Conservation (phyloP, 2,329 filamentous ascomycete species). For the Xylaria sp. region DNA sequence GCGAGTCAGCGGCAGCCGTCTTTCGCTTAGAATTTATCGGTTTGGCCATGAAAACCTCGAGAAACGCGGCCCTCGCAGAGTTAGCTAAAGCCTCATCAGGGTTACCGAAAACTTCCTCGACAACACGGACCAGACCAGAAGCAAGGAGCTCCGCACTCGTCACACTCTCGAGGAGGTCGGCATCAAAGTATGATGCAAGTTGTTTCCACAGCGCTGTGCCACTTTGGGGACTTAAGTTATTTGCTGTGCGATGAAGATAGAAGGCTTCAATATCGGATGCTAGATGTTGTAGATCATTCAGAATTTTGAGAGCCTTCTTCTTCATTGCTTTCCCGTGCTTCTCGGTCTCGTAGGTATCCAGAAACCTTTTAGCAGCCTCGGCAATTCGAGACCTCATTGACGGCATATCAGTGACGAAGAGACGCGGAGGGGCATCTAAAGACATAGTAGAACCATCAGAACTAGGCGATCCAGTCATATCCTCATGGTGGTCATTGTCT, state of each 20-base stretch:
- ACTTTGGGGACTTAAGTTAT: constrained; percentile 57
- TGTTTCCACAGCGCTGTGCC: constrained; percentile 76
- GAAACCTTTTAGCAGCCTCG: constrained; percentile 80
- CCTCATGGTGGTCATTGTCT: constrained; percentile 57
- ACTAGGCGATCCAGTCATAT: constrained; percentile 74
- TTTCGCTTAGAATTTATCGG: constrained; percentile 72
- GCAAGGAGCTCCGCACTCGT: constrained; percentile 94
- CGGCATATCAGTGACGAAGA: constrained; percentile 58
- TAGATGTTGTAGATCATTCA: constrained; percentile 76
- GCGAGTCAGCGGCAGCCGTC: constrained; percentile 72
- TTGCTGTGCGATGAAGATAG: constrained; percentile 68
- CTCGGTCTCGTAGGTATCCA: constrained; percentile 83
- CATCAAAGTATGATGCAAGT: constrained; percentile 86
- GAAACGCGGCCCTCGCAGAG: constrained; percentile 82
- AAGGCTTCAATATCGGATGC: constrained; percentile 77
- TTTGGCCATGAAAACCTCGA: constrained; percentile 91
- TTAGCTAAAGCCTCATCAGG: constrained; percentile 69
- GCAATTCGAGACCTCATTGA: constrained; percentile 79
- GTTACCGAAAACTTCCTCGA: constrained; percentile 84
- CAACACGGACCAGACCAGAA: constrained; percentile 85
- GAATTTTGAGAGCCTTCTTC: constrained; percentile 79
- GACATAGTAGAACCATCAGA: constrained; percentile 75
- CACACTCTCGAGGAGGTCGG: constrained; percentile 88
- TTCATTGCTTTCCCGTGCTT: constrained; percentile 77
- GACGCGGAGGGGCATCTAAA: constrained; percentile 64